phyloP scores from a whole-genome alignment of 1,284 basidiomycete genomes.

The Fomitopsis pinicola region DNA sequence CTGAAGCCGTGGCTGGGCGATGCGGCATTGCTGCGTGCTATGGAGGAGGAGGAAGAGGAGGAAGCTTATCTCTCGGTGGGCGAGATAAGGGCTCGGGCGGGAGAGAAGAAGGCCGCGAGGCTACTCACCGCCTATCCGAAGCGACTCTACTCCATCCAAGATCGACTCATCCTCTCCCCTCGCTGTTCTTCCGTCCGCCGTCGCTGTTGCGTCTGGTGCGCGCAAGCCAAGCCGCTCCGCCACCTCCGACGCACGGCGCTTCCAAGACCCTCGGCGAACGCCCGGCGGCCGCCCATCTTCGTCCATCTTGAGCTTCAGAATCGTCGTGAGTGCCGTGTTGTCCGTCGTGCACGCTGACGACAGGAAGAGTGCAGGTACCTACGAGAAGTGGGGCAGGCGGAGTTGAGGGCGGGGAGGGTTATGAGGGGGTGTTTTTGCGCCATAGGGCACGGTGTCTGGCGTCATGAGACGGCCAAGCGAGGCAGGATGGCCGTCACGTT shows the following conservation, averaged over 20 bases:
- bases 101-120: slow-evolving; percentile 8
- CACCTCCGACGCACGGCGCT: background rate
- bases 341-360: too few species aligned
- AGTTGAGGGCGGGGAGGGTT: background rate
- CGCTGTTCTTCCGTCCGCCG: background rate
- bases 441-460: slow-evolving; percentile 16
- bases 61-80: slow-evolving; percentile 14
- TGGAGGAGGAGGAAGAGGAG: too few species aligned
- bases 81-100: background rate
- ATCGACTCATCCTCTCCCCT: background rate
- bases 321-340: background rate
- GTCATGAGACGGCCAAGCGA: slow-evolving; percentile 19
- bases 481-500: slow-evolving; percentile 11
- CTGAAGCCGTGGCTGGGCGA: background rate
- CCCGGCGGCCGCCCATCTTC: background rate
- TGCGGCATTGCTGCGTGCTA: too few species aligned
- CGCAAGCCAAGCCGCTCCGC: slow-evolving; percentile 3
- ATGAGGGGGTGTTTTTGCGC: slow-evolving; percentile 13
- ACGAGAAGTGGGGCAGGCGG: background rate
- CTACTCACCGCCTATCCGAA: slow-evolving; percentile 19
- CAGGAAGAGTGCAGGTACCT: too few species aligned
- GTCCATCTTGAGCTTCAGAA: background rate
- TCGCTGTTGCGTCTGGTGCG: slow-evolving; percentile 2
- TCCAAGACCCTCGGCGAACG: background rate
- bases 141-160: slow-evolving; percentile 10